A percentile compares a stretch with the other conserved stretches of the same genome.
Evolutionary conservation across 106 monocot genomes (phyloP).

Genomic region (Vanilla planifolia): DNA sequence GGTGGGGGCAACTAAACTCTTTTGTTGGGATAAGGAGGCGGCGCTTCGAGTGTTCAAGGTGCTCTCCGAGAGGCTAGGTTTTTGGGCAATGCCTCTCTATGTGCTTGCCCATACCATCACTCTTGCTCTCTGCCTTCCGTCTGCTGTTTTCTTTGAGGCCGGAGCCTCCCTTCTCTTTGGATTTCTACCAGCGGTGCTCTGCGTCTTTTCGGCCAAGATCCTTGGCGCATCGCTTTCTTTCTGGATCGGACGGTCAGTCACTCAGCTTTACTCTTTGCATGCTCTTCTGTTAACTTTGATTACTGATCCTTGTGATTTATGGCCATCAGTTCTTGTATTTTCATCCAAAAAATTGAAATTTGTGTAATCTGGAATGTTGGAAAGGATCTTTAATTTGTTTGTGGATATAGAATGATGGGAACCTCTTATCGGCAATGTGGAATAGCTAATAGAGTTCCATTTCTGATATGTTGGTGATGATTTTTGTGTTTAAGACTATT

Average conservation of each 20-base stretch:
- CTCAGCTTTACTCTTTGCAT: not conserved
- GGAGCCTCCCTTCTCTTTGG: slow-evolving; percentile 85
- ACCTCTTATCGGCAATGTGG: too few species aligned
- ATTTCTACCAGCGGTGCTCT: slow-evolving; percentile 67
- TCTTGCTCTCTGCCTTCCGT: slow-evolving; percentile 82
- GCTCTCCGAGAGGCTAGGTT: slow-evolving; percentile 43
- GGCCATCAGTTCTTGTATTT: not conserved
- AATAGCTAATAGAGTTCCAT: too few species aligned
- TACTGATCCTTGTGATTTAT: not conserved
- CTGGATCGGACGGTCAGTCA: slow-evolving; percentile 75
- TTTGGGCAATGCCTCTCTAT: slow-evolving; percentile 80
- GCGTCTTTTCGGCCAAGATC: slow-evolving; percentile 86
- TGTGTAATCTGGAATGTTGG: too few species aligned
- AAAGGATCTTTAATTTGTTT: too few species aligned
- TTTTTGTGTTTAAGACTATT: too few species aligned
- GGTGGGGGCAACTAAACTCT: slow-evolving; percentile 15
- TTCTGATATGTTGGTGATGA: too few species aligned
- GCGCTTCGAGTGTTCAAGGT: slow-evolving; percentile 17
- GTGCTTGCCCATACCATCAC: slow-evolving; percentile 83
- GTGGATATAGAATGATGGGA: too few species aligned
- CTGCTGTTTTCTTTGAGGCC: slow-evolving; percentile 89
- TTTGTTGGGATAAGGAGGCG: slow-evolving; percentile 23
- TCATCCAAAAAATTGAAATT: not conserved
- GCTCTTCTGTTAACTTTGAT: not conserved
- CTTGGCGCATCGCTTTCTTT: slow-evolving; percentile 96